These are phyloP conservation scores for Eremothecium cymbalariae DNA, from an alignment of 1,139 yeast species.

Conservation along the genomic window DNA sequence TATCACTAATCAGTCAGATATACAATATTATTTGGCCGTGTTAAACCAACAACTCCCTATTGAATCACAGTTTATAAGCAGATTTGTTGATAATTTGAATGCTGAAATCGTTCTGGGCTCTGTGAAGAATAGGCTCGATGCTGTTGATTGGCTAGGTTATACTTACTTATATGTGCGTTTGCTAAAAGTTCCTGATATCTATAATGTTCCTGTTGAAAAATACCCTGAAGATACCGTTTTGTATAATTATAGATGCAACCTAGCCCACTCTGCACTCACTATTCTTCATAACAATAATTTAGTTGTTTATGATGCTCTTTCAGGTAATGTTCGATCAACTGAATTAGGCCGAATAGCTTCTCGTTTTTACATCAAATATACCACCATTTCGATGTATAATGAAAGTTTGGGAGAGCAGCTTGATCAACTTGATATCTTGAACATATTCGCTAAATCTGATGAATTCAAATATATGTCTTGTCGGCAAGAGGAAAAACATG, in stretches of 20 bases:
- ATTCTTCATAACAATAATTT: conserved; percentile 49
- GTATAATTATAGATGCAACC: conserved; percentile 49
- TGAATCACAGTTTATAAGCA: conserved; percentile 74
- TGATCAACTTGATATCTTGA: conserved; percentile 64
- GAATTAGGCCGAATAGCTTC: conserved; percentile 83
- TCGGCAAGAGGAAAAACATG: conserved; percentile 80
- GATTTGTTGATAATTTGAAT: conserved; percentile 65
- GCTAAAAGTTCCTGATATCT: conserved; percentile 63
- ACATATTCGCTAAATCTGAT: conserved; percentile 70
- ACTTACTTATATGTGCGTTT: conserved; percentile 78
- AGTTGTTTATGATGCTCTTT: conserved; percentile 46
- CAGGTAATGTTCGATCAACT: conserved; percentile 50
- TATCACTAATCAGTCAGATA: conserved; percentile 77
- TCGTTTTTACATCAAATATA: conserved; percentile 70
- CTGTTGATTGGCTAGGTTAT: conserved; percentile 67
- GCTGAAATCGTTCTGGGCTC: conserved; percentile 82
- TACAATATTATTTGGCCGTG: conserved; percentile 81
- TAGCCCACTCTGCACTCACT: conserved; percentile 68
- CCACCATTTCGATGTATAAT: conserved; percentile 60
- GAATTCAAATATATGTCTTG: conserved; percentile 82
- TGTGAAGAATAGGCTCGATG: conserved; percentile 54
- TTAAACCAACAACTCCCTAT: conserved; percentile 87
- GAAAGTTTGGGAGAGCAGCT: conserved; percentile 55
- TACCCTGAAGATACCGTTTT: conserved; percentile 44
- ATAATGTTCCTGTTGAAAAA: conserved; percentile 60